A percentile compares a stretch with the other conserved stretches of the same genome.
These are phyloP conservation scores for Ilex paraguariensis DNA, from an alignment of 305 asterid species.

Conservation along the genomic window DNA sequence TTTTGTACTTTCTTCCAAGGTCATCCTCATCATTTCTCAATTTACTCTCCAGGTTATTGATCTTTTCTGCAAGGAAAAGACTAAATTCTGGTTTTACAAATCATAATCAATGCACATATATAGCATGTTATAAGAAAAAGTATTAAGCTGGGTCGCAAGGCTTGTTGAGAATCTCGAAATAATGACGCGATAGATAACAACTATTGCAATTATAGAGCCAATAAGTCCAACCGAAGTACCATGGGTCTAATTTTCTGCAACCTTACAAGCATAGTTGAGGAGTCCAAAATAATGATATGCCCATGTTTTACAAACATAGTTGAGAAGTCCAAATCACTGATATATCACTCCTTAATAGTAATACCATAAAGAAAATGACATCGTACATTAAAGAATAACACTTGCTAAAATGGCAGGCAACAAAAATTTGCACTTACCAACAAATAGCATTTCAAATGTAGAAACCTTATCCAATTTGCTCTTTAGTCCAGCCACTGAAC, in stretches of 20 bases:
- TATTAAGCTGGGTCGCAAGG: no score
- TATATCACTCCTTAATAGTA: no score
- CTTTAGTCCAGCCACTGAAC: conserved; percentile 29
- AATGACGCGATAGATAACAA: neutral
- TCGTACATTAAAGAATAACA: neutral
- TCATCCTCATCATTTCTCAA: conserved; percentile 28
- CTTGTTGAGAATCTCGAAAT: neutral
- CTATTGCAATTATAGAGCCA: neutral
- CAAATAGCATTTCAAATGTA: conserved; percentile 26
- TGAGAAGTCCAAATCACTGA: neutral
- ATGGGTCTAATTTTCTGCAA: neutral
- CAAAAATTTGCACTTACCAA: conserved; percentile 23
- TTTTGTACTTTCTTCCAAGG: conserved; percentile 23
- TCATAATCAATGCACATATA: neutral
- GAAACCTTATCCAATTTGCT: conserved; percentile 31
- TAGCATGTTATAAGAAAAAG: no score
- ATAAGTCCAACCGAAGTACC: neutral
- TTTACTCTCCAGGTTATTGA: conserved; percentile 29
- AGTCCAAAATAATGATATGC: neutral
- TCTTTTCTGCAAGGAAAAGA: conserved; percentile 22
- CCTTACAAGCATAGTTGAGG: neutral
- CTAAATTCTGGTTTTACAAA: neutral
- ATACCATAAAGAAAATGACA: no score
- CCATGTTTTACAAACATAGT: neutral
- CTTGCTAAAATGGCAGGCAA: neutral